Evolutionary conservation across 2,329 filamentous ascomycete genomes (phyloP), one percentile per base, ranked within the genome.

Genomic region (Fusarium sp.): DNA sequence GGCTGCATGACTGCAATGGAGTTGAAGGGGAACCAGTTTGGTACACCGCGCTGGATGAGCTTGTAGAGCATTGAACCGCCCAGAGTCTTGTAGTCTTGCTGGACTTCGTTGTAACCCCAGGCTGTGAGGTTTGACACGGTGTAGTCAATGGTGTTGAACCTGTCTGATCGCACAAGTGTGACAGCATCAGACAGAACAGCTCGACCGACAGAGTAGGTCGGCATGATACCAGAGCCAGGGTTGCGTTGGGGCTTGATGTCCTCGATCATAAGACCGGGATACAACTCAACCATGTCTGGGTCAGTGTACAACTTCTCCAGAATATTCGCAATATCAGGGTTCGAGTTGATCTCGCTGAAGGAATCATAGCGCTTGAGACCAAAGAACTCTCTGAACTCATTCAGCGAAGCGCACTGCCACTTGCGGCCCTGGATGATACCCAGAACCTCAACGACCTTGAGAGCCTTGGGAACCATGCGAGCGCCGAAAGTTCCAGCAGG

Each of bases 281-380:
- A 93, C 10, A 93, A 83, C 76, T 93, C 91, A 18, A 93, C 89
- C 77, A 87, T 88, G 71, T 92, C 90, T 0, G 90, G 89, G 52
- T 90, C 84, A 27, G 86, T 85, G 79, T 92, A 92, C 18, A 92
- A 81, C 71, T 88, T 84, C 66, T 88, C 86, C 8, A 92, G 83
- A 12, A 85, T 82, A 33, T 86, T 82, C 4, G 86, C 85, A 35
- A 91, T 86, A n/a, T 88, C 84, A 4, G 83, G 82, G 70, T 91
- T 84, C 3, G 83, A 80, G 72, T 88, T 91, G 76, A 92, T 89
- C 46, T 90, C 87, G 58, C 83, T 84, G 75, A 92, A 91, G 1
- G 79, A 86, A 31, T 84, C 79, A 77, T 91, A 86, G 25, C 83
- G 84, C 77, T 87, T 85, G 42, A 92, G 82, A 4, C 86, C 86